Evolutionary conservation across 805 yeast genomes (phyloP).

Genomic region (Peterozyma toletana): DNA sequence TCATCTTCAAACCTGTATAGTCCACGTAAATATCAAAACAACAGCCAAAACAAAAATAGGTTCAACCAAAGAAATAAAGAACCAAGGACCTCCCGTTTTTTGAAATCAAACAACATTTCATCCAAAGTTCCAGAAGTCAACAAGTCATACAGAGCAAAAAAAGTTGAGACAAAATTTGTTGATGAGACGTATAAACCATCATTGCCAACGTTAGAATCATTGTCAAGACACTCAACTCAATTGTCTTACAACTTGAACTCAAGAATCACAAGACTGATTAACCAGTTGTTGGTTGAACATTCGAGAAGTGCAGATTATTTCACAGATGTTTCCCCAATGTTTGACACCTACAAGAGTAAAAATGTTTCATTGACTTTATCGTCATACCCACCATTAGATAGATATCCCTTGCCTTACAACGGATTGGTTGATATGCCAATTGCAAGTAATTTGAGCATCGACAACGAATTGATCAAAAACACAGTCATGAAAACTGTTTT

Average conservation of each 20-base stretch:
- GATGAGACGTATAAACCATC: background rate
- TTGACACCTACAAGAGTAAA: no score
- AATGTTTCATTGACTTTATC: no score
- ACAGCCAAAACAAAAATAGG: background rate
- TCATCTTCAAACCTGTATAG: background rate
- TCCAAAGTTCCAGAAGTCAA: no score
- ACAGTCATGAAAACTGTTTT: constrained; percentile 8
- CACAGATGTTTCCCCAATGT: background rate
- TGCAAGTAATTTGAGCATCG: constrained; percentile 5
- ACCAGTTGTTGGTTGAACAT: background rate
- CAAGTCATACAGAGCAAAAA: no score
- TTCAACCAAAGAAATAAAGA: background rate
- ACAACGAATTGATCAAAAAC: constrained; percentile 4
- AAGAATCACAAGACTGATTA: background rate
- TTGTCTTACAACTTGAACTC: background rate
- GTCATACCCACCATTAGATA: background rate
- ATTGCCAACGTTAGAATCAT: background rate
- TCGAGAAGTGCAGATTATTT: background rate
- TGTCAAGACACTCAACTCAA: background rate
- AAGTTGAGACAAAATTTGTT: background rate
- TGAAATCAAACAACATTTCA: background rate
- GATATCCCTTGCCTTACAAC: background rate
- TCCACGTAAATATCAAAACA: background rate
- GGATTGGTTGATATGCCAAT: background rate
- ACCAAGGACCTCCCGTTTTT: background rate